A percentile compares a stretch with the other conserved stretches of the same genome.
phyloP scores from a whole-genome alignment of 345 rosid species.

The Acer negundo region DNA sequence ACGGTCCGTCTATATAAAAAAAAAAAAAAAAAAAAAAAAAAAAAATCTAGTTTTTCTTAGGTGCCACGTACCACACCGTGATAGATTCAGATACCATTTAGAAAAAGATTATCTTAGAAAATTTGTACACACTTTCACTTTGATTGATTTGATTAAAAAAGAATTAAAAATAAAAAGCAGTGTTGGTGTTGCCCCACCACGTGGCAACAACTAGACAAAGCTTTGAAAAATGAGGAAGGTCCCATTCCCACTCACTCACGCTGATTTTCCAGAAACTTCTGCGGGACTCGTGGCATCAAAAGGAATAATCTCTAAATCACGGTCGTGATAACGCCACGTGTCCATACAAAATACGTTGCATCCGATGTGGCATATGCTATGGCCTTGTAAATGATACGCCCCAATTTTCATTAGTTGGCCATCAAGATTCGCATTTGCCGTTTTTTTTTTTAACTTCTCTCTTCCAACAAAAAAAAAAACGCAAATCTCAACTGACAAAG shows the following conservation, averaged over 20 bases:
- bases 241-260: not conserved
- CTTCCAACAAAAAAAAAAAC: not conserved
- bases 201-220: constrained; percentile 32
- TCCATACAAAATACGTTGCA: constrained; percentile 14
- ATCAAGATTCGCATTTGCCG: not conserved
- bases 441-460: not conserved
- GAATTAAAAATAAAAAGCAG: not conserved
- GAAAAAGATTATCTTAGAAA: no score
- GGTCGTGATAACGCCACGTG: constrained; percentile 54
- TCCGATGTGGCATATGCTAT: constrained; percentile 54
- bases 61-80: not conserved
- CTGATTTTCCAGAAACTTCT: constrained; percentile 62
- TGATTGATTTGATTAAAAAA: not conserved
- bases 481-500: not conserved
- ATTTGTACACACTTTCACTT: not conserved
- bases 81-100: no score
- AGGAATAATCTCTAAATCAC: constrained; percentile 30
- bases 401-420: not conserved
- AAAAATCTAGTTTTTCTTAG: no score
- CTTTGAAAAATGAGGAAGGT: constrained; percentile 12
- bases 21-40: no score
- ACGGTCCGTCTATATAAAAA: no score
- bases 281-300: constrained; percentile 20
- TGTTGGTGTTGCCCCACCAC: constrained; percentile 24
- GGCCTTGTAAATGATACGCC: constrained; percentile 49